These are phyloP conservation scores for Diaporthe sp. DNA, from an alignment of 2,329 filamentous ascomycete genomes.

Conservation along the genomic window DNA sequence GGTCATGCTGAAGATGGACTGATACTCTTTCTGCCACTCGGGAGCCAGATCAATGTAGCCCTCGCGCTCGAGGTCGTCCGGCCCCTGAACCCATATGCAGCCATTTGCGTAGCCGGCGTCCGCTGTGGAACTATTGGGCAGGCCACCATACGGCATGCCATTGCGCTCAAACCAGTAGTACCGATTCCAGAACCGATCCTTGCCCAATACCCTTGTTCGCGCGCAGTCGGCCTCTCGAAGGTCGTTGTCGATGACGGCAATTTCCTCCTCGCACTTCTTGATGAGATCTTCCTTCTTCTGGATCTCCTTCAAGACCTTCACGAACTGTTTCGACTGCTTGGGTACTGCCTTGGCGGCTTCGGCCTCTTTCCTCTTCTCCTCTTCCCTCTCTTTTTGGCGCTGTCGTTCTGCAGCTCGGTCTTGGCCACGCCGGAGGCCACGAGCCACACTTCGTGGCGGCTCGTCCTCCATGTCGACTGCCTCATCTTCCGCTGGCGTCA, in stretches of 20 bases:
- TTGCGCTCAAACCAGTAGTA: slow-evolving; percentile 99
- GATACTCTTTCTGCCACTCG: slow-evolving; percentile 82
- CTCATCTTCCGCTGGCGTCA: slow-evolving; percentile 71
- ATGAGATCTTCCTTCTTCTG: slow-evolving; percentile 87
- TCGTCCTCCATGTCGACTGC: slow-evolving; percentile 80
- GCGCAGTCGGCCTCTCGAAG: slow-evolving; percentile 94
- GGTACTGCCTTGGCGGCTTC: slow-evolving; percentile 75
- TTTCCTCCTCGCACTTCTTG: slow-evolving; percentile 86
- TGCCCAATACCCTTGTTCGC: slow-evolving; percentile 88
- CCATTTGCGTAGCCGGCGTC: slow-evolving; percentile 92
- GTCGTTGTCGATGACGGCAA: slow-evolving; percentile 89
- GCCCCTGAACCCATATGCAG: slow-evolving; percentile 96
- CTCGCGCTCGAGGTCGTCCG: slow-evolving; percentile 87
- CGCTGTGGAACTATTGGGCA: slow-evolving; percentile 90
- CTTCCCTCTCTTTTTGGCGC: slow-evolving; percentile 79
- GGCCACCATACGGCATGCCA: slow-evolving; percentile 93
- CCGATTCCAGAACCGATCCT: slow-evolving; percentile 97
- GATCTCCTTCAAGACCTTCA: slow-evolving; percentile 89
- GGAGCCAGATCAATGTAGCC: slow-evolving; percentile 86
- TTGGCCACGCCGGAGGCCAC: slow-evolving; percentile 72
- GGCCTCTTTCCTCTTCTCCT: slow-evolving; percentile 76
- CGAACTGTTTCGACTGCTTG: slow-evolving; percentile 89
- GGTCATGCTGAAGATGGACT: slow-evolving; percentile 82
- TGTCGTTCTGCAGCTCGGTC: slow-evolving; percentile 83
- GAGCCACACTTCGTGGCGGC: slow-evolving; percentile 60